Percentiles rank a stretch among this genome's conserved stretches.
Conservation (phyloP, 768 basidiomycete species). For the Mycena filopes region DNA sequence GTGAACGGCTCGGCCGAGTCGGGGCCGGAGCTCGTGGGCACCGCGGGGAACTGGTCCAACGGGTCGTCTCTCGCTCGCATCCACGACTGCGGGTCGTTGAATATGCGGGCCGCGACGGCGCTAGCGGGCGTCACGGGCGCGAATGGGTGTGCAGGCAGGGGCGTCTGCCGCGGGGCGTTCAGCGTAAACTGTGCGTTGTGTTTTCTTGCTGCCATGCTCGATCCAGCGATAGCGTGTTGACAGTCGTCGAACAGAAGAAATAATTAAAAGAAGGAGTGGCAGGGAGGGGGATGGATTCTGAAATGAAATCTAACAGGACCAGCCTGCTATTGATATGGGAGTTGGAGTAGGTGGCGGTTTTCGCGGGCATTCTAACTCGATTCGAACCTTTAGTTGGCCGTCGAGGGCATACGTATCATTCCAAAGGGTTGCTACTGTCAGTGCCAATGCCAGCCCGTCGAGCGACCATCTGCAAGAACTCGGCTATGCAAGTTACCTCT, state of each 20-base stretch:
- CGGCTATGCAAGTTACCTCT: too few relatives aligned
- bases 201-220: conserved; percentile 15
- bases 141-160: not conserved
- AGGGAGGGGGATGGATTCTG: too few relatives aligned
- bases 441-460: too few relatives aligned
- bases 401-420: too few relatives aligned
- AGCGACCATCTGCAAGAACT: too few relatives aligned
- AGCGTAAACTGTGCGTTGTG: not conserved
- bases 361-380: too few relatives aligned
- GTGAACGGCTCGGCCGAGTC: too few relatives aligned
- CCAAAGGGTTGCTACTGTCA: too few relatives aligned
- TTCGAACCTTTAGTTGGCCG: too few relatives aligned
- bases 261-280: too few relatives aligned
- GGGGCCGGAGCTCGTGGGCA: too few relatives aligned
- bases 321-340: conserved; percentile 24
- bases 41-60: not conserved
- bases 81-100: conserved; percentile 28
- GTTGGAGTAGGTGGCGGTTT: not conserved
- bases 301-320: conserved; percentile 20
- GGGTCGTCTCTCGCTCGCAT: not conserved
- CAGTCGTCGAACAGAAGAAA: not conserved
- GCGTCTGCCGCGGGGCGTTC: conserved; percentile 1
- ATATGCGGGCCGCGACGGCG: conserved; percentile 23
- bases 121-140: conserved; percentile 18
- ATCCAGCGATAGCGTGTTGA: conserved; percentile 11